Evolutionary conservation across 345 rosid genomes (phyloP), one percentile per base, ranked within the genome.

Genomic region (Reutealis trisperma): DNA sequence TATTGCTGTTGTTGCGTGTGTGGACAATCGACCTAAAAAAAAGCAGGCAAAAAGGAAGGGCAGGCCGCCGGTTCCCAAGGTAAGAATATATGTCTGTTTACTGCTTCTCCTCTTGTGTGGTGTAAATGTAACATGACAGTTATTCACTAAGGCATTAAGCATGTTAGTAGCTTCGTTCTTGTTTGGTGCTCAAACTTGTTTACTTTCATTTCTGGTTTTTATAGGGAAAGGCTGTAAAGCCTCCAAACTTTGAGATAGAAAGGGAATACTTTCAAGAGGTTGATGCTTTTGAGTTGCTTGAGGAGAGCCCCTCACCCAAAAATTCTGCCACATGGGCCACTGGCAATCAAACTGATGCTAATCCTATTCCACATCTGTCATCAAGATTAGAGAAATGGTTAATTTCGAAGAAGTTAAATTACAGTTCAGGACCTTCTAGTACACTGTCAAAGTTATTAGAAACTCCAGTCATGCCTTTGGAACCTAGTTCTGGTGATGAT

Each of bases 231-330:
- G 84, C 64, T 71, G 86, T 62, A 61, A 84, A 82, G 47, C 88
- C 84, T 81, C 84, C 83, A 74, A 88, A 80, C 82, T 86, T 93
- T 5, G 88, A 87, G 84, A 92, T 84, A 87, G 98, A 93, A 83
- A 82, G 82, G 54, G 82, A 87, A 70, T 96, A 96, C 74, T 96
- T 93, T 85, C 67, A 86, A 64, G 95, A 93, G 80, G 92, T 96
- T 75, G 99, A 93, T 90, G 98, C 92, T 51, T 93, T 93, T 67
- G 95, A 93, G 84, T 86, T 96, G 85, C 72, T 88, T 54, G 99
- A 96, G 83, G 99, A 96, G 89, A 96, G 99, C 82, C 98, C 99
- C 22, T 96, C 99, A n/a, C 99, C 99, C 11, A 93, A 96, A 72
- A 86, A 79, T 57, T 75, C 74, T 72, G 71, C 77, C 82, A 93